These are phyloP conservation scores for Sarocladium brachiariae DNA, from an alignment of 2,329 filamentous ascomycete species.

Conservation along the genomic window DNA sequence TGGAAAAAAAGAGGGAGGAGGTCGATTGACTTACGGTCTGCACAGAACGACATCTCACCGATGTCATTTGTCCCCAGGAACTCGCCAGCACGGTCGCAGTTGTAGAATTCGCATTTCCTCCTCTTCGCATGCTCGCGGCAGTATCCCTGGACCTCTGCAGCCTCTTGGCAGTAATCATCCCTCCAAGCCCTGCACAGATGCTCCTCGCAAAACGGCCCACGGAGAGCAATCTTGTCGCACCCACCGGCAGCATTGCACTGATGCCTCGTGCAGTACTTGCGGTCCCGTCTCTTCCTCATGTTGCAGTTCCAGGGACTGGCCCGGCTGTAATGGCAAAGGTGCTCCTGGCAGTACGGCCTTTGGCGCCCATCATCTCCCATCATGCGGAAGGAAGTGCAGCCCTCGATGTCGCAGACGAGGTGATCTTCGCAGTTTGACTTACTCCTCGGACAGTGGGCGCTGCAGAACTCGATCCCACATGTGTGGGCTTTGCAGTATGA, in stretches of 20 bases:
- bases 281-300: conserved; percentile 3
- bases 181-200: conserved; percentile 14
- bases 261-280: conserved; percentile 18
- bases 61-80: neutral
- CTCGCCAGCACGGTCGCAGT: neutral
- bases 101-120: neutral
- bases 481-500: neutral
- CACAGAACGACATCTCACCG: conserved; percentile 13
- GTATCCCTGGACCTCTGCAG: conserved; percentile 16
- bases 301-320: neutral
- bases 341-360: neutral
- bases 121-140: conserved; percentile 19
- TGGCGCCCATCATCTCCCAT: neutral
- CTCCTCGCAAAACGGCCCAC: neutral
- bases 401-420: neutral
- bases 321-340: neutral
- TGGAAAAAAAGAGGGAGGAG: neutral
- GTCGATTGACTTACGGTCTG: conserved; percentile 17
- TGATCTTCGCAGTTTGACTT: neutral
- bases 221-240: neutral
- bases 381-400: neutral
- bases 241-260: conserved; percentile 17
- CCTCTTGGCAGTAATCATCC: conserved; percentile 17
- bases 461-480: neutral
- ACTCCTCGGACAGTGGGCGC: neutral